Conservation (phyloP, 352 stramenopile species). For the Phytophthora litchii region DNA sequence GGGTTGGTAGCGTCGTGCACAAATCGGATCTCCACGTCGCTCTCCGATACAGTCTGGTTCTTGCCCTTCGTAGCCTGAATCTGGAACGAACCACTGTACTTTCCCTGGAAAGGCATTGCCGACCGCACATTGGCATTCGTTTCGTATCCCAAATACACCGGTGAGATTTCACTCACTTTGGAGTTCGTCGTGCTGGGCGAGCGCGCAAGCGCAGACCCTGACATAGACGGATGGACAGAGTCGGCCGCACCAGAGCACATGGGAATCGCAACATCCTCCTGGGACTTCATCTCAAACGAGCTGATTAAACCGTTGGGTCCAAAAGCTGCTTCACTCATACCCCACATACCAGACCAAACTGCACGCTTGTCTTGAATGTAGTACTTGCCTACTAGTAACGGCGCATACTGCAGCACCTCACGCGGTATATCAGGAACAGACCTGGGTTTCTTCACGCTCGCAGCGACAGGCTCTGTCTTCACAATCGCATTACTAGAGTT, state of each 20-base stretch:
- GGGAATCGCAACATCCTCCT: slow-evolving; percentile 77
- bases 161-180: slow-evolving; percentile 43
- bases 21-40: slow-evolving; percentile 83
- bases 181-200: slow-evolving; percentile 56
- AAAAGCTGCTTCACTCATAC: slow-evolving; percentile 87
- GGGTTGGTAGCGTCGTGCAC: slow-evolving; percentile 73
- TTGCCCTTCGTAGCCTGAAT: slow-evolving; percentile 89
- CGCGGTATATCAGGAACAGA: slow-evolving; percentile 44
- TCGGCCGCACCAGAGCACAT: slow-evolving; percentile 42
- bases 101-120: slow-evolving; percentile 78
- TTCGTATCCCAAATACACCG: slow-evolving; percentile 75
- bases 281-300: slow-evolving; percentile 87
- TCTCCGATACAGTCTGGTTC: slow-evolving; percentile 77
- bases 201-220: slow-evolving; percentile 51
- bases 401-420: slow-evolving; percentile 72
- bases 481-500: slow-evolving; percentile 6
- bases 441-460: slow-evolving; percentile 16
- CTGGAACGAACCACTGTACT: slow-evolving; percentile 88
- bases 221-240: slow-evolving; percentile 55
- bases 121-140: slow-evolving; percentile 58
- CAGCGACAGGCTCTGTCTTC: slow-evolving; percentile 31
- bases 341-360: slow-evolving; percentile 81
- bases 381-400: slow-evolving; percentile 81
- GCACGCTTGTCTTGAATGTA: slow-evolving; percentile 85
- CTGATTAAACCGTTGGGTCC: slow-evolving; percentile 76